Base-by-base conservation (phyloP, 148 eudicot species). In the Rhododendron henanense region DNA sequence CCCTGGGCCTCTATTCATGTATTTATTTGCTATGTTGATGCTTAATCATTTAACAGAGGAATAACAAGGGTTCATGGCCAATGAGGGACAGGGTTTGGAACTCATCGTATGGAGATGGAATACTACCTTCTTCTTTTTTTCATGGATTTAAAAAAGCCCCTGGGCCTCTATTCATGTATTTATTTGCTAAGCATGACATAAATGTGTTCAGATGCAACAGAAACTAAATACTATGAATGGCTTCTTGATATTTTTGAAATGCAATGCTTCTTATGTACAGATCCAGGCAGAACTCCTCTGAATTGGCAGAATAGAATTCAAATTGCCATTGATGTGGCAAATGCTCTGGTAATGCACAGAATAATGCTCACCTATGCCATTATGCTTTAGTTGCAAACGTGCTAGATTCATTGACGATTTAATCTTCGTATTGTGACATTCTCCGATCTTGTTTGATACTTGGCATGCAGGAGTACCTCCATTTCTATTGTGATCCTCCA, bases 271-370 rank as follows among this genome's bases (percentile, higher is more conserved):
- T 82, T 91, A 63, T 90, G 2, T 87, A 28, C 92, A 97, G 99
- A 93, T 85, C 90, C 93, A 69, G 93, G 91, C 57, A 91, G 88
- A 88, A 84, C 88, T 87, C 89, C 95, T 48, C 90, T 97, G 44
- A 91, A 94, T 88, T 97, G 99, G 99, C 96, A 86, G 86, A 93
- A 91, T 35, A 93, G 98, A 90, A 94, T 97, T 85, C 96, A 97
- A 84, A 95, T 97, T 83, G 99, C 99, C 44, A 91, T 95, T 83
- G 98, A 97, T 85, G 98, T 97, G 86, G 98, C 99, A 67, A 97
- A 97, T 91, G 99, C 99, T 78, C 87, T 97, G 96, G 99, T 97
- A 95, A 93, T 39, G 21, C 25, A 11, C 18, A 31, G 73, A 78
- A 48, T 80, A 55, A 47, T 78, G 80, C 57, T 81, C 13, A 55